Conservation (phyloP, 306 rosid species). For the Trichosanthes cucumerina region DNA sequence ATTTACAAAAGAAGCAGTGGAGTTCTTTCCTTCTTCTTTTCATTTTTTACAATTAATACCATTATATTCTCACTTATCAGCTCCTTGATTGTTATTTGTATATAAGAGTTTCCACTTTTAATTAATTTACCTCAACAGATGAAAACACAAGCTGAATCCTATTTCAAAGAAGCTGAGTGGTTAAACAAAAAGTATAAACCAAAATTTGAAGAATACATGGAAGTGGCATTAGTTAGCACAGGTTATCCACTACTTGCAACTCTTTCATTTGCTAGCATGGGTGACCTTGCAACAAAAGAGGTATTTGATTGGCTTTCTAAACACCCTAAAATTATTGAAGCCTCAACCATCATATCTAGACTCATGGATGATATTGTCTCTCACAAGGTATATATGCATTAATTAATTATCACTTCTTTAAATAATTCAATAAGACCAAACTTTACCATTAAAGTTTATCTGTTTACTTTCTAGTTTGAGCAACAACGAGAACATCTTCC, state of each 20-base stretch:
- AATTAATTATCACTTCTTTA: background rate
- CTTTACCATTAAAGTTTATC: background rate
- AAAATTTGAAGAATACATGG: slow-evolving; percentile 25
- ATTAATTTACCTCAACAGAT: background rate
- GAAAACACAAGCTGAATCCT: slow-evolving; percentile 12
- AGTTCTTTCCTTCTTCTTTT: background rate
- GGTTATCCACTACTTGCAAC: background rate
- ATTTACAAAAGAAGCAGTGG: slow-evolving; percentile 20
- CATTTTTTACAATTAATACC: too few species aligned
- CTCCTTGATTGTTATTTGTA: background rate
- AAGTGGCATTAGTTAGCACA: background rate
- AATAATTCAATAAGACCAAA: background rate
- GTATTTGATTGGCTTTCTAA: slow-evolving; percentile 8
- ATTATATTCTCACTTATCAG: too few species aligned
- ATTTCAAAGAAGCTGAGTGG: slow-evolving; percentile 37
- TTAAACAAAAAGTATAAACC: slow-evolving; percentile 17
- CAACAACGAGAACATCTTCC: background rate
- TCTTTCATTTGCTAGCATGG: slow-evolving; percentile 11
- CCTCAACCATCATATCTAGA: background rate
- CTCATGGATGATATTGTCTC: slow-evolving; percentile 16
- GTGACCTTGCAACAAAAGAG: slow-evolving; percentile 10
- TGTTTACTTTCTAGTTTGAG: background rate
- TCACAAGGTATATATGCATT: slow-evolving; percentile 5
- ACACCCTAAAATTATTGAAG: slow-evolving; percentile 6
- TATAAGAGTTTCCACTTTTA: too few species aligned